Evolutionary conservation across 176 grass and related monocot genomes (phyloP).

Genomic region (Rhynchospora pubera): DNA sequence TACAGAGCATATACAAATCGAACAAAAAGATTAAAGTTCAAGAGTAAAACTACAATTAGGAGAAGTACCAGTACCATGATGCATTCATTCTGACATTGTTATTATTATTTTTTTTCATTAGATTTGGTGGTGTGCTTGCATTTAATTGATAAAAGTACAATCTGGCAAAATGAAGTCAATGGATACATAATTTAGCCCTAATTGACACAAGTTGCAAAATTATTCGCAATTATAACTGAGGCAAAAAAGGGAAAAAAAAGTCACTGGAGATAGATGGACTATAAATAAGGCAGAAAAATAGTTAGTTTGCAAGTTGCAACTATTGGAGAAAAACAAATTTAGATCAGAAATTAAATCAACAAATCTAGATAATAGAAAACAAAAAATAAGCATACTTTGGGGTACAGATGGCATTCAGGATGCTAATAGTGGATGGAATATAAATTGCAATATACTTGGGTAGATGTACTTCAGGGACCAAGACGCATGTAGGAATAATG

Average conservation of each 20-base stretch:
- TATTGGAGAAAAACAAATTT: neutral
- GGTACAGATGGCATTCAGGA: constrained; percentile 74
- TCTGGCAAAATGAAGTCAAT: neutral
- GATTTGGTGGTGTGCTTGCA: neutral
- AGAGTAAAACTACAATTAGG: neutral
- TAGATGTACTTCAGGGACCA: constrained; percentile 51
- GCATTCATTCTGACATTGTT: neutral
- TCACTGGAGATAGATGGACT: neutral
- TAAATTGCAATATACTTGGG: constrained; percentile 74
- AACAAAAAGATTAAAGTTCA: neutral
- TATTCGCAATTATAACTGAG: no score
- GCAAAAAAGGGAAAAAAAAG: no score
- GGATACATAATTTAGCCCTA: neutral
- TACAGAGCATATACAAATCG: neutral
- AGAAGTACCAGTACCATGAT: neutral
- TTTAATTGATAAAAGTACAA: neutral
- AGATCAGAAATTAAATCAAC: neutral
- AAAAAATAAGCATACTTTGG: constrained; percentile 31
- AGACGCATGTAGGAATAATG: constrained; percentile 62
- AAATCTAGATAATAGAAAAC: neutral
- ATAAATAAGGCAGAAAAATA: no score
- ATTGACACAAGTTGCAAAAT: neutral
- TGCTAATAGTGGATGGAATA: constrained; percentile 54
- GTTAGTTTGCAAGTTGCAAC: neutral
- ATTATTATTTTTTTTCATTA: neutral